phyloP scores from a whole-genome alignment of 805 yeast genomes.

The Metschnikowia drakensbergensis region DNA sequence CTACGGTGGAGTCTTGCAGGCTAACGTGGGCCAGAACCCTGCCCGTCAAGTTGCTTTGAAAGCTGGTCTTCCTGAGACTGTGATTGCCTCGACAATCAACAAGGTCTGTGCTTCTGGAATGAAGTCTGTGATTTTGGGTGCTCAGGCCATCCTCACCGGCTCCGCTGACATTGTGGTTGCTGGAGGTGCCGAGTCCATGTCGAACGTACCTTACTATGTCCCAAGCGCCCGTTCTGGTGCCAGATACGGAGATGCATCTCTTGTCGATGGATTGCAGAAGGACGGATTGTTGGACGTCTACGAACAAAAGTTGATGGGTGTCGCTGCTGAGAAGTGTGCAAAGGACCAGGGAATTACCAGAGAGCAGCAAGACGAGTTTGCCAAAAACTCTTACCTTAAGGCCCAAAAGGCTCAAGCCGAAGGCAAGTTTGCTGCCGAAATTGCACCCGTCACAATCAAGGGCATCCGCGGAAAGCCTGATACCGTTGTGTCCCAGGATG shows the following conservation, averaged over 20 bases:
- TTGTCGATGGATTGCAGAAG: conserved; percentile 86
- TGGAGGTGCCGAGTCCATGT: conserved; percentile 98
- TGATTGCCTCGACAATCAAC: conserved; percentile 87
- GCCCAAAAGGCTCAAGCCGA: conserved; percentile 76
- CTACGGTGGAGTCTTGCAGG: conserved; percentile 90
- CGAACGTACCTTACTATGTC: conserved; percentile 89
- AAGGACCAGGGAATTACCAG: conserved; percentile 71
- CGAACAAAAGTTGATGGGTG: conserved; percentile 88
- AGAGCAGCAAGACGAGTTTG: conserved; percentile 86
- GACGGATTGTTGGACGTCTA: conserved; percentile 95
- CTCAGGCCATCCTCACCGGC: conserved; percentile 86
- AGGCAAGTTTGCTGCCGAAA: conserved; percentile 81
- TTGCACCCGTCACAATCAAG: conserved; percentile 82
- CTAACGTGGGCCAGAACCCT: conserved; percentile 95
- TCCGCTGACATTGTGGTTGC: conserved; percentile 89
- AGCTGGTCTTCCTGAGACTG: conserved; percentile 77
- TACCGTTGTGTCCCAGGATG: conserved; percentile 67
- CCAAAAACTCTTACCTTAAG: conserved; percentile 77
- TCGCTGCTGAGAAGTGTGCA: conserved; percentile 96
- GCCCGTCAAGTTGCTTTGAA: conserved; percentile 95
- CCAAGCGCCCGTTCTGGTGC: conserved; percentile 85
- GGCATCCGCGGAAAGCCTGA: conserved; percentile 90
- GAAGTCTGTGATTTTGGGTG: conserved; percentile 86
- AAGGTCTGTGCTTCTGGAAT: conserved; percentile 97
- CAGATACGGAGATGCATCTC: conserved; percentile 75